phyloP scores from a whole-genome alignment of 495 filamentous ascomycete genomes.

The Jackrogersella minutella region DNA sequence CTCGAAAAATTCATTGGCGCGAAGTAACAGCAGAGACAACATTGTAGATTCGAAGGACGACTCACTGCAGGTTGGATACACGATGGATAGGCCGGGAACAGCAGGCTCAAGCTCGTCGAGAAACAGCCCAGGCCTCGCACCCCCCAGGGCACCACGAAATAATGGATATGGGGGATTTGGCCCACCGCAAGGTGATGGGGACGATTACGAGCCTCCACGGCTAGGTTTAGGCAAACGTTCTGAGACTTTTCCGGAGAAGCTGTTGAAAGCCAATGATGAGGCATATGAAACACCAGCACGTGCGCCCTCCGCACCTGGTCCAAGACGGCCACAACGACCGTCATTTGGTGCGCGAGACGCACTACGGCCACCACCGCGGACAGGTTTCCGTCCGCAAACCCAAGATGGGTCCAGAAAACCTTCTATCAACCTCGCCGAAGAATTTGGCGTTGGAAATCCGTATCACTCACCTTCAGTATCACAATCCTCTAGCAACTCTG shows the following conservation, averaged over 20 bases:
- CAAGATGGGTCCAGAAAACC: slow-evolving; percentile 33
- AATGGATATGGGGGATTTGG: slow-evolving; percentile 62
- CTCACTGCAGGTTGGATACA: slow-evolving; percentile 36
- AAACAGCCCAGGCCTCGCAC: slow-evolving; percentile 45
- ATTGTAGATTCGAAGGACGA: slow-evolving; percentile 37
- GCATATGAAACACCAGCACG: slow-evolving; percentile 49
- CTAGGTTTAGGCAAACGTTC: slow-evolving; percentile 56
- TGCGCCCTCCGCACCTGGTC: slow-evolving; percentile 56
- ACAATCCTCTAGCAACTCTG: slow-evolving; percentile 72
- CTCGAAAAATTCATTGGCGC: slow-evolving; percentile 36
- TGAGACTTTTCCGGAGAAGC: slow-evolving; percentile 67
- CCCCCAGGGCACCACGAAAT: slow-evolving; percentile 52
- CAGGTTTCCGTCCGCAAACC: slow-evolving; percentile 52
- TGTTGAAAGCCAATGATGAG: slow-evolving; percentile 52
- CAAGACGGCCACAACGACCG: slow-evolving; percentile 49
- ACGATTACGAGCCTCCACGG: slow-evolving; percentile 47
- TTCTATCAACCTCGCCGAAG: slow-evolving; percentile 57
- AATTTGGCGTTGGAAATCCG: slow-evolving; percentile 61
- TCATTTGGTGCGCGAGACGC: slow-evolving; percentile 58
- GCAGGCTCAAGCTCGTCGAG: slow-evolving; percentile 53
- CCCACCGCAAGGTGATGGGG: slow-evolving; percentile 43
- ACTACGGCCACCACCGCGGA: slow-evolving; percentile 57
- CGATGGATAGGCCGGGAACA: slow-evolving; percentile 49
- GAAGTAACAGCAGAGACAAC: slow-evolving; percentile 32
- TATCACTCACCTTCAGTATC: slow-evolving; percentile 73